Evolutionary conservation across 2,329 filamentous ascomycete genomes (phyloP).

Genomic region (Akanthomyces dipterigenus): DNA sequence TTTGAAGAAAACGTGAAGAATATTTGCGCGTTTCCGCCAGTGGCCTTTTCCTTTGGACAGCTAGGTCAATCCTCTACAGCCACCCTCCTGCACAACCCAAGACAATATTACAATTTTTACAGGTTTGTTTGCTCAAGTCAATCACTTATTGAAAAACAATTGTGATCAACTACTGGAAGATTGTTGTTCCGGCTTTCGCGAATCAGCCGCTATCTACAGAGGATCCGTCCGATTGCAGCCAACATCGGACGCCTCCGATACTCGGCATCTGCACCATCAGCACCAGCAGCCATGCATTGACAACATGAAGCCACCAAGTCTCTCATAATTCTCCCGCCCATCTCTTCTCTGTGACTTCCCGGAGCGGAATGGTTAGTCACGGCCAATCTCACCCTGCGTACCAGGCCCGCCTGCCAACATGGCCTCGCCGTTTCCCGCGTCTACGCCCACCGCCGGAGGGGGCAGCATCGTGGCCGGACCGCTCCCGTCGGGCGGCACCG

Average conservation of each 20-base stretch:
- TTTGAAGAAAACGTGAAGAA: too few relatives aligned
- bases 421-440: slow-evolving; percentile 69
- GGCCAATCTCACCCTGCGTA: background rate
- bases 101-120: too few relatives aligned
- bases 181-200: too few relatives aligned
- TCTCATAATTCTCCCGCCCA: background rate
- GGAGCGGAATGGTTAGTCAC: background rate
- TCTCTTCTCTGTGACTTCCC: background rate
- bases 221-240: too few relatives aligned
- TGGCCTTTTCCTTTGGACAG: too few relatives aligned
- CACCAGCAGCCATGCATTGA: background rate
- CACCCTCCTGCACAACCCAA: too few relatives aligned
- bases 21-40: too few relatives aligned
- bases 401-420: slow-evolving; percentile 23
- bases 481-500: slow-evolving; percentile 64
- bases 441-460: slow-evolving; percentile 67
- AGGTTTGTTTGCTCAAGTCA: too few relatives aligned
- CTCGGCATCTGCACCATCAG: background rate
- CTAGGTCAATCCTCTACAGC: too few relatives aligned
- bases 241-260: background rate
- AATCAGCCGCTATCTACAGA: too few relatives aligned
- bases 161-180: too few relatives aligned
- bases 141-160: too few relatives aligned
- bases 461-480: slow-evolving; percentile 69
- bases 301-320: background rate